Conservation (phyloP, 495 filamentous ascomycete genomes). For the Darksidea phi region DNA sequence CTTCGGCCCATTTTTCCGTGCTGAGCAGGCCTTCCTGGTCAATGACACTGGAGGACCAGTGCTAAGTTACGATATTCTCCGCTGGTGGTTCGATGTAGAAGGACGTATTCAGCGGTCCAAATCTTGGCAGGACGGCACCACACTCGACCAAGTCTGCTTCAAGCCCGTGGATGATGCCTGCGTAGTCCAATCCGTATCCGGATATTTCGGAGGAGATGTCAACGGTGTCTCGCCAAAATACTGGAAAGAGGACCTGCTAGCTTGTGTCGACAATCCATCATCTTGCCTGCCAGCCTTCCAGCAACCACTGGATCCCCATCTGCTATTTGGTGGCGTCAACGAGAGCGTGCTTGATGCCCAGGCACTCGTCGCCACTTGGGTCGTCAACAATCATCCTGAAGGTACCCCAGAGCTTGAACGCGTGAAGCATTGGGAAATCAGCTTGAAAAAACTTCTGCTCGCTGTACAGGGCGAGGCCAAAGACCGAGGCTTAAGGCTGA, state of each 20-base stretch:
- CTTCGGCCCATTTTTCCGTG: constrained; percentile 93
- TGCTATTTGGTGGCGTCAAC: constrained; percentile 81
- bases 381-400: constrained; percentile 84
- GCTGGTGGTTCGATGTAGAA: constrained; percentile 95
- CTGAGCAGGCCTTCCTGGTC: constrained; percentile 89
- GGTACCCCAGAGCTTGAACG: constrained; percentile 63
- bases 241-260: constrained; percentile 67
- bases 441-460: constrained; percentile 66
- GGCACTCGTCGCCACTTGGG: constrained; percentile 90
- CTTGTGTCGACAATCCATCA: constrained; percentile 74
- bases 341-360: constrained; percentile 66
- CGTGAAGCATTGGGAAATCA: constrained; percentile 87
- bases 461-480: constrained; percentile 76
- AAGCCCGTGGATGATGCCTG: constrained; percentile 88
- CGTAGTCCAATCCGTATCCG: constrained; percentile 85
- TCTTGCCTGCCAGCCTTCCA: constrained; percentile 80
- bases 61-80: constrained; percentile 79
- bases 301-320: constrained; percentile 78
- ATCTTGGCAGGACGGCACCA: constrained; percentile 60
- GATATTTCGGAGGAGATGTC: constrained; percentile 75
- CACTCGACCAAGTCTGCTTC: constrained; percentile 84
- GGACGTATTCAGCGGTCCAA: constrained; percentile 65
- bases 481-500: constrained; percentile 75
- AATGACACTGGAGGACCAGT: constrained; percentile 83
- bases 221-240: constrained; percentile 57